phyloP scores from a whole-genome alignment of 164 flowering plant genomes.

The Vitis vinifera region ASM3070453v1 NC_081822.1:11306501-11307000 shows the following conservation, averaged over 20 bases:
- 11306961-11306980: conserved; percentile 55
- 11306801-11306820: conserved; percentile 24
- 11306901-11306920: conserved; percentile 18
- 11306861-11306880: conserved; percentile 46
- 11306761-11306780: background rate
- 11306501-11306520: too few relatives aligned
- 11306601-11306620: conserved; percentile 47
- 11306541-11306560: background rate
- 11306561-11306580: too few relatives aligned
- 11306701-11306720: conserved; percentile 41
- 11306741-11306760: background rate
- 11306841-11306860: conserved; percentile 58
- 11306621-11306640: conserved; percentile 46
- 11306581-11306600: background rate
- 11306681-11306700: conserved; percentile 35
- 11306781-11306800: background rate
- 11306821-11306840: conserved; percentile 44
- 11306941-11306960: conserved; percentile 46
- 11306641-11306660: conserved; percentile 36
- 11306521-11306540: background rate
- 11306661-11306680: conserved; percentile 24
- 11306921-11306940: conserved; percentile 47
- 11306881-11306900: conserved; percentile 27
- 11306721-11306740: background rate
- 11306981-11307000: conserved; percentile 43